phyloP scores from a whole-genome alignment of 2,329 filamentous ascomycete species.

The Stachybotrys elegans region DNA sequence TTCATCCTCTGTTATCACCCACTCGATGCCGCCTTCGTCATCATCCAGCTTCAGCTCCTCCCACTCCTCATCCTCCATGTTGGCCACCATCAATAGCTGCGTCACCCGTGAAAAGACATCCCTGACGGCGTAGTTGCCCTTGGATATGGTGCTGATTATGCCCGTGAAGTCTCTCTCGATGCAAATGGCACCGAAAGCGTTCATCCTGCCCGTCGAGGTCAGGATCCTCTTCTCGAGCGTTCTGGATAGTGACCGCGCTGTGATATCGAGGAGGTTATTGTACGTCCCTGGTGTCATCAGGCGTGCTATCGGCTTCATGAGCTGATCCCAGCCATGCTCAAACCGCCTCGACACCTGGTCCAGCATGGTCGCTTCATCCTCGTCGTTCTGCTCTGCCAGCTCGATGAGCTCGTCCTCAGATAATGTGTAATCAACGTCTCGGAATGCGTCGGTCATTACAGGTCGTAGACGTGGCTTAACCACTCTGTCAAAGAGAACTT shows the following conservation, averaged over 20 bases:
- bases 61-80: constrained; percentile 97
- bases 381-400: constrained; percentile 47
- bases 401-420: constrained; percentile 57
- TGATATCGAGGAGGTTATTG: constrained; percentile 67
- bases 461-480: constrained; percentile 80
- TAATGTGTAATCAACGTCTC: constrained; percentile 81
- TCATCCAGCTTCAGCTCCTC: constrained; percentile 59
- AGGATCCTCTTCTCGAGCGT: constrained; percentile 85
- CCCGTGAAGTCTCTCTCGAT: constrained; percentile 80
- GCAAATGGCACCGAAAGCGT: constrained; percentile 73
- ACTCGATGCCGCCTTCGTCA: constrained; percentile 61
- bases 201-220: constrained; percentile 73
- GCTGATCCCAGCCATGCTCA: constrained; percentile 75
- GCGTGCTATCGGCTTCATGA: constrained; percentile 79
- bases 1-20: constrained; percentile 70
- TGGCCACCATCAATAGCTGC: constrained; percentile 81
- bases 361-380: constrained; percentile 47
- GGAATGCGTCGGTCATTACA: constrained; percentile 82
- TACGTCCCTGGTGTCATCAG: constrained; percentile 77
- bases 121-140: constrained; percentile 69
- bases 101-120: constrained; percentile 71
- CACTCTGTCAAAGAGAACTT: constrained; percentile 82
- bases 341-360: constrained; percentile 76
- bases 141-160: constrained; percentile 63
- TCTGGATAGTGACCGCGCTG: constrained; percentile 68